Evolutionary conservation across 352 stramenopile species (phyloP), one percentile per base, ranked within the genome.

Genomic region (Peronosclerospora sorghi): DNA sequence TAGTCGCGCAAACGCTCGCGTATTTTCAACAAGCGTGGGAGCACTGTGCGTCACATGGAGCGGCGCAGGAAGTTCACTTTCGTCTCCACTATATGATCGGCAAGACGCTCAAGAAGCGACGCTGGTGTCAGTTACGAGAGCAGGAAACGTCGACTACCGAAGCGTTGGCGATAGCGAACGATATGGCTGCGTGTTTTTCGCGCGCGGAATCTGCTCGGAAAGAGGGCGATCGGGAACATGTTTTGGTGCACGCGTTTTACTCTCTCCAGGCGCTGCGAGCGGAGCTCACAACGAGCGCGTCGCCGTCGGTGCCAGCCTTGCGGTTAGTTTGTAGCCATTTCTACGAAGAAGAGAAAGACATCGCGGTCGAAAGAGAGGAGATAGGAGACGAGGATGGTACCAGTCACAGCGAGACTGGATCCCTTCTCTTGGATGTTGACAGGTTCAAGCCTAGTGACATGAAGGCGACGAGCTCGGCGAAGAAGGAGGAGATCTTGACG

Each of bases 211-310:
- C 62, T 27, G 56, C 61, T 21, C 74, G 71, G 23, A 60, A 71
- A 48, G 51, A 82, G 12, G 74, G 72, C 5, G 73, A 84, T 29
- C 68, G 76, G 54, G 72, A 85, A 21, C 64, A 85, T 41, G 70
- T 70, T 15, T 68, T 91, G 10, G 67, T 86, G 6, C 78, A 91
- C 38, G 78, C 73, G 0, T 88, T 88, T 54, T 85, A 88, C 45
- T 68, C 70, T 5, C 47, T 88, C 6, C 75, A 88, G 43, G 63
- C 70, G 0, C 68, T 81, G 56, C 62, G 75, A 7, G 65, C 83
- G 29, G 54, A 76, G 23, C 41, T 86, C n/a, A 52, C 73, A 32
- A 51, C 69, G 0, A 46, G 36, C 8, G 45, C 64, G 10, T 55
- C 50, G 5, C 41, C 53, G 5, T 60, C 58, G 1, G 24, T 65